Percentiles rank a stretch among this genome's conserved stretches.
Conservation (phyloP, 495 filamentous ascomycete genomes). For the Penicillium antarcticum region DNA sequence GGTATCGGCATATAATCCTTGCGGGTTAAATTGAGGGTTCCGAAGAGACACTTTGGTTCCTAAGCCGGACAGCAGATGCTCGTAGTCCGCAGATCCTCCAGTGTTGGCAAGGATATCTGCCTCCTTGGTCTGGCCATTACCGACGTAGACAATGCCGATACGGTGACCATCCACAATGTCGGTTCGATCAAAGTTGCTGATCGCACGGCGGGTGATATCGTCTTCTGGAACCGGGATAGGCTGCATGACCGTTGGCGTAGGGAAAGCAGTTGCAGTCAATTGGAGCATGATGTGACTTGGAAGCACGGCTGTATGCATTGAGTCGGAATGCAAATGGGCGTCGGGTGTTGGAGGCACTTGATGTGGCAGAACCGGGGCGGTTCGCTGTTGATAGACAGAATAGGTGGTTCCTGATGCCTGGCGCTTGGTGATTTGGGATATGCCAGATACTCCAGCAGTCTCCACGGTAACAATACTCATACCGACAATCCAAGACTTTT, state of each 20-base stretch:
- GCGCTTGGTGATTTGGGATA: slow-evolving; percentile 76
- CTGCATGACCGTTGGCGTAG: slow-evolving; percentile 62
- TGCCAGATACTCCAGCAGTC: slow-evolving; percentile 67
- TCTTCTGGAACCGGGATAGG: slow-evolving; percentile 83
- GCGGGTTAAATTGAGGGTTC: slow-evolving; percentile 84
- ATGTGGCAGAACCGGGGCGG: slow-evolving; percentile 63
- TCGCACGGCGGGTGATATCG: slow-evolving; percentile 70
- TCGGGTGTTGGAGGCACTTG: slow-evolving; percentile 55
- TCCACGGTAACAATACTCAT: slow-evolving; percentile 85
- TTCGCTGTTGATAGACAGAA: slow-evolving; percentile 68
- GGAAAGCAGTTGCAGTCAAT: slow-evolving; percentile 58
- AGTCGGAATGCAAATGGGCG: slow-evolving; percentile 35
- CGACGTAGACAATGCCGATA: slow-evolving; percentile 90
- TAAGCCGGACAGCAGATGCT: slow-evolving; percentile 73
- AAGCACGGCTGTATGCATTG: slow-evolving; percentile 48
- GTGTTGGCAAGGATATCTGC: slow-evolving; percentile 81
- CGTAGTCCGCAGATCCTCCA: slow-evolving; percentile 79
- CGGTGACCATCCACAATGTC: slow-evolving; percentile 94
- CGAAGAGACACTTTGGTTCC: slow-evolving; percentile 77
- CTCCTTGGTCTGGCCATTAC: slow-evolving; percentile 75
- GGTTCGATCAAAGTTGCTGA: slow-evolving; percentile 78
- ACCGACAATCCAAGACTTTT: slow-evolving; percentile 82
- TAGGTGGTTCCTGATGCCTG: slow-evolving; percentile 84
- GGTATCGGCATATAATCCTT: slow-evolving; percentile 79
- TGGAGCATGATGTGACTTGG: slow-evolving; percentile 86